Evolutionary conservation across 2,329 filamentous ascomycete species (phyloP), one percentile per base, ranked within the genome.

Genomic region (Cyphellophora europaea): DNA sequence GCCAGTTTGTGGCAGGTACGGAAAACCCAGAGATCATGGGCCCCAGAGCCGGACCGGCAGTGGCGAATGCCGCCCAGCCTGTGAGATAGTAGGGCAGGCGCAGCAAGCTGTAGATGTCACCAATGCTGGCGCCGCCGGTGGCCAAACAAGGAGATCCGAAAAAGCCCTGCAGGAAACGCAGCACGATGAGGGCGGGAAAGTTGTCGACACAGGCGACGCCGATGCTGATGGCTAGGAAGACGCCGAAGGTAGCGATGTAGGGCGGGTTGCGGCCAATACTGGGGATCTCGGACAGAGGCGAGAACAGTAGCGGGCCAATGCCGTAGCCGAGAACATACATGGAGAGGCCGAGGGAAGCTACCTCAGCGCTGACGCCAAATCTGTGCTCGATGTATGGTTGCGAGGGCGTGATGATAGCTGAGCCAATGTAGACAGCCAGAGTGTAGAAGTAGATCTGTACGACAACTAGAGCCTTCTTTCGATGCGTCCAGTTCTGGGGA

Each of bases 201-300:
- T 76, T 80, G 27, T 69, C 56, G 5, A 74, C 74, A 0, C 83
- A 53, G 0, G 77, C 73, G 0, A 77, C 72, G 0, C 78, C 77
- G 12, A 84, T 68, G 3, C 69, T 74, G n/a, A 85, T 53, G 38
- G 82, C 66, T 30, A 80, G 72, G 52, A 82, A 85, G 23, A 83
- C 61, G 40, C 71, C 70, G 61, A 84, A 77, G 5, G 79, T 79
- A 44, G 71, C 52, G 19, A 81, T 71, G 54, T 84, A 85, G 5
- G 79, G 71, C 1, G 74, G 73, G 47, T 78, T 83, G 6, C 80
- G 66, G 3, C 81, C 80, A 32, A 84, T 71, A 30, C 67, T 51
- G 0, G 79, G 77, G 16, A 84, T 74, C 55, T 85, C 80, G 30
- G 66, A 72, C 30, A 84, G 54, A 0, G 80, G 80, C 0, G 74